A percentile compares a stretch with the other conserved stretches of the same genome.
These are phyloP conservation scores for Peltaster fructicola DNA, from an alignment of 2,329 filamentous ascomycete species.

Conservation along the genomic window DNA sequence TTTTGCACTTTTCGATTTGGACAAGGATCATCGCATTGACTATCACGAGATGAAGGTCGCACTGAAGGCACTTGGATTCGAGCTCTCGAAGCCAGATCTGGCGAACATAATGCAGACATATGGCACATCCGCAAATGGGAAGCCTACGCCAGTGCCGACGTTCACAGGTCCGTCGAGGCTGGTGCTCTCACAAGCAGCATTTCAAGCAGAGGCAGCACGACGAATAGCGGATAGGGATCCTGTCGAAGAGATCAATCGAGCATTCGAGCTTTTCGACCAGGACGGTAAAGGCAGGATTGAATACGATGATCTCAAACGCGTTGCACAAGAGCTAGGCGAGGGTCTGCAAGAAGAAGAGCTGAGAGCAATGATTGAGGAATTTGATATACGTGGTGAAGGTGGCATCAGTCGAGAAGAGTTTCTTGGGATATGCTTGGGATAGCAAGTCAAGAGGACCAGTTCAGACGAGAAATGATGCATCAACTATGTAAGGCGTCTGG, in stretches of 20 bases:
- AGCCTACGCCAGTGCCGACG: conserved; percentile 9
- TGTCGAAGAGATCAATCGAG: conserved; percentile 73
- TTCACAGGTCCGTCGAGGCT: conserved; percentile 38
- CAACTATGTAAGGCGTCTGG: too few relatives aligned
- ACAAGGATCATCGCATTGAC: conserved; percentile 85
- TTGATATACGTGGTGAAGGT: conserved; percentile 86
- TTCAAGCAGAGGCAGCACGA: conserved; percentile 57
- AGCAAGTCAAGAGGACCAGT: conserved; percentile 4
- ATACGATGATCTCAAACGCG: conserved; percentile 68
- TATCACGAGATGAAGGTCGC: conserved; percentile 98
- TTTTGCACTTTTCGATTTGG: conserved; percentile 89
- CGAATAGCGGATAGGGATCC: conserved; percentile 72
- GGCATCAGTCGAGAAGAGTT: conserved; percentile 49
- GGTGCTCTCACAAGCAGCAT: conserved; percentile 53
- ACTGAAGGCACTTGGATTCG: conserved; percentile 87
- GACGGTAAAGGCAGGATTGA: conserved; percentile 85
- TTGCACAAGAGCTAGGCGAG: conserved; percentile 82
- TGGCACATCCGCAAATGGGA: conserved; percentile 39
- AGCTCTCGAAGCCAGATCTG: conserved; percentile 71
- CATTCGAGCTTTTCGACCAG: conserved; percentile 85
- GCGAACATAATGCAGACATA: conserved; percentile 64
- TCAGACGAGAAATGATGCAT: too few relatives aligned
- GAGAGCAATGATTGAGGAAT: conserved; percentile 92
- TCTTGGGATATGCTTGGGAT: conserved; percentile 45
- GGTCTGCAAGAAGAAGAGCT: conserved; percentile 86